A percentile compares a stretch with the other conserved stretches of the same genome.
phyloP scores from a whole-genome alignment of 1,139 yeast genomes.

The Tardiomyces depauwii region DNA sequence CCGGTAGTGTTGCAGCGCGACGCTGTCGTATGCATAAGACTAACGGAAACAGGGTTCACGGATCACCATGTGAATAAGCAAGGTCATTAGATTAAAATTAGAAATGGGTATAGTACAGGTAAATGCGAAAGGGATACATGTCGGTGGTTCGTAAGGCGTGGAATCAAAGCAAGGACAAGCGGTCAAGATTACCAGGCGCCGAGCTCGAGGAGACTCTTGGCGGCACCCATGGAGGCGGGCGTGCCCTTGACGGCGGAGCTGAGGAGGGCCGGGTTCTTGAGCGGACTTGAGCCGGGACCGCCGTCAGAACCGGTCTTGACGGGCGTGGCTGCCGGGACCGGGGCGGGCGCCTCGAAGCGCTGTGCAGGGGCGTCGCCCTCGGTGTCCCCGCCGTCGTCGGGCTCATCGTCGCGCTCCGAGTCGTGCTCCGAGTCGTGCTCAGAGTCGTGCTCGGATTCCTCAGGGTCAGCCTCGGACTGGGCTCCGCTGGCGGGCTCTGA shows the following conservation, averaged over 20 bases:
- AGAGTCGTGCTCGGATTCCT: background rate
- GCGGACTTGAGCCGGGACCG: conserved; percentile 4
- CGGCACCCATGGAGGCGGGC: conserved; percentile 40
- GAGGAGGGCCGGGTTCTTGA: conserved; percentile 1
- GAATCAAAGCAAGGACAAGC: no score
- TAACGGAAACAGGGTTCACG: no score
- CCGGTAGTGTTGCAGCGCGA: no score
- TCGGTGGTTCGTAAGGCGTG: background rate
- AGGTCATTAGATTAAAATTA: background rate
- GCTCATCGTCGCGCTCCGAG: background rate
- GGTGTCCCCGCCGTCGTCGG: background rate
- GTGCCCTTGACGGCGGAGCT: conserved; percentile 22
- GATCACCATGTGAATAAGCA: no score
- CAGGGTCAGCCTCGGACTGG: no score
- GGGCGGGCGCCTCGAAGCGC: background rate
- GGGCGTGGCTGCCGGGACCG: background rate
- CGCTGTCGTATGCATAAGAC: no score
- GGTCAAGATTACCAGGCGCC: conserved; percentile 15
- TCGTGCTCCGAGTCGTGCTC: background rate
- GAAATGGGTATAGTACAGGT: no score
- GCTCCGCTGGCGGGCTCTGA: no score
- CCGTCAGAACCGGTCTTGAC: background rate
- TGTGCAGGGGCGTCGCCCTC: background rate
- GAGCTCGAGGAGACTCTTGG: conserved; percentile 33
- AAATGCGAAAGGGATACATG: no score